Evolutionary conservation across 345 rosid genomes (phyloP).

Genomic region (thale cress (Arabidopsis thaliana)): TAIR10.1 NC_003070.9:7707501-7708000

Average conservation of each 20-base stretch:
- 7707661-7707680: slow-evolving; percentile 27
- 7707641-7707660: neutral
- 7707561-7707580: neutral
- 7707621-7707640: neutral
- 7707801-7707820: slow-evolving; percentile 26
- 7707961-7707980: no score
- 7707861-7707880: slow-evolving; percentile 31
- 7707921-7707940: neutral
- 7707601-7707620: neutral
- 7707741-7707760: slow-evolving; percentile 32
- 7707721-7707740: neutral
- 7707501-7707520: slow-evolving; percentile 29
- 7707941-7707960: no score
- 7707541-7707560: slow-evolving; percentile 10
- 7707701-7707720: slow-evolving; percentile 2
- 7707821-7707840: slow-evolving; percentile 32
- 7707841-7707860: slow-evolving; percentile 5
- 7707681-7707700: slow-evolving; percentile 24
- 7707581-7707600: slow-evolving; percentile 1
- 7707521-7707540: slow-evolving; percentile 23
- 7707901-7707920: neutral
- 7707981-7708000: no score
- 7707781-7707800: neutral
- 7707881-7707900: slow-evolving; percentile 22
- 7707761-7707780: slow-evolving; percentile 14